phyloP scores from a whole-genome alignment of 345 rosid species.

The Citrus medica region DNA sequence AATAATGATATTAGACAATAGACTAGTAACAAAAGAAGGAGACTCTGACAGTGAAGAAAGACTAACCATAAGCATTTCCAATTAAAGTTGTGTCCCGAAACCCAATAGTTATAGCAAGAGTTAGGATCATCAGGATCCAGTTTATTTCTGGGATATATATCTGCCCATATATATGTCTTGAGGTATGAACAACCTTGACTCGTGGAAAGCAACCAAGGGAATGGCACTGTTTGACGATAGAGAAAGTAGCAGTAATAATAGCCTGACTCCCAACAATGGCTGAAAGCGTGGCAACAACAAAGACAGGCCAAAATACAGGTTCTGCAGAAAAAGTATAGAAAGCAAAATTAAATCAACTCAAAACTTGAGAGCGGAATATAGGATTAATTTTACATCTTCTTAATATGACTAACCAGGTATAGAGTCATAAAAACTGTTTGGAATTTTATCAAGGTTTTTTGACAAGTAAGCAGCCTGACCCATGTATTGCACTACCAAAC shows the following conservation, averaged over 20 bases:
- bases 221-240: conserved; percentile 86
- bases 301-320: conserved; percentile 82
- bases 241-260: conserved; percentile 83
- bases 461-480: conserved; percentile 97
- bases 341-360: conserved; percentile 15
- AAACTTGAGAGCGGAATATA: background rate
- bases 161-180: conserved; percentile 79
- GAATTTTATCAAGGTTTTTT: conserved; percentile 41
- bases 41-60: background rate
- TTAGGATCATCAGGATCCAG: conserved; percentile 93
- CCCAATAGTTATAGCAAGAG: conserved; percentile 78
- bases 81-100: conserved; percentile 70
- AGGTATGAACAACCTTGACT: conserved; percentile 90
- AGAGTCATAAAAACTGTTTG: conserved; percentile 65
- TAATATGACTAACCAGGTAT: conserved; percentile 60
- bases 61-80: conserved; percentile 93
- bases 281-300: conserved; percentile 85
- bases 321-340: conserved; percentile 42
- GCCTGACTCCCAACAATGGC: conserved; percentile 93
- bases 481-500: conserved; percentile 96
- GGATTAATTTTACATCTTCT: background rate
- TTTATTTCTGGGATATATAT: conserved; percentile 95
- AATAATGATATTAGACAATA: background rate
- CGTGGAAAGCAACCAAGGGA: conserved; percentile 98
- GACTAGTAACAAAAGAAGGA: background rate